Base-by-base conservation (phyloP, 177 flowering plant genomes). In the Vitis hybrid region DNA sequence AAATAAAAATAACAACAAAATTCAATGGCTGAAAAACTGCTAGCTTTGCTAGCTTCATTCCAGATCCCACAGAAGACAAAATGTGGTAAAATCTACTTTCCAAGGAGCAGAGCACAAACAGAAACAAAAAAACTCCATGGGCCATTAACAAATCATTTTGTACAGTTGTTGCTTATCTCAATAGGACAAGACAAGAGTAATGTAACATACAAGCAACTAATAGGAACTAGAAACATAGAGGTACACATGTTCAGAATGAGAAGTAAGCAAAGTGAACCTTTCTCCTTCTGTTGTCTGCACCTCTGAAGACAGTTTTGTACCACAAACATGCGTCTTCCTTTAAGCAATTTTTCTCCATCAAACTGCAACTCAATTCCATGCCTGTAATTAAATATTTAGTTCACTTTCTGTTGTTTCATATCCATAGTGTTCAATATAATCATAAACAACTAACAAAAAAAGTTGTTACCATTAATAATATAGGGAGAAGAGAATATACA, bases 251-350 rank as follows among this genome's bases (percentile, higher is more conserved):
- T 4, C 45, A 52, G 19, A 67, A 2, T 17, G 15, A 11, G 26
- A 17, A 57, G 30, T 58, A 49, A 55, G 54, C 15, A 15, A 67
- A 1, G n/a, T 17, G 56, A 23, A 84, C 90, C 90, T 87, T 72
- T 82, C 52, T 74, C 79, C 66, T 77, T 80, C 21, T 52, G 65
- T 49, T 58, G 19, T 54, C 77, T 69, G 59, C 67, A 19, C 50
- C 74, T 76, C 14, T 58, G 71, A 17, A 87, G 80, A 57, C 71
- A 80, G 81, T 90, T 87, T 18, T 79, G 79, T 52, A 84, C 83
- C 0, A 63, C 56, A 77, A 87, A 85, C n/a, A 84, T 64, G 5
- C 66, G 82, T 61, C 84, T 82, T 52, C 82, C 95, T 17, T 61
- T 13, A 19, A 90, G 85, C 5, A 90, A 65, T 30, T 77, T n/a